Evolutionary conservation across 2,329 filamentous ascomycete genomes (phyloP), one percentile per base, ranked within the genome.

Genomic region (Xylariaceae sp.): DNA sequence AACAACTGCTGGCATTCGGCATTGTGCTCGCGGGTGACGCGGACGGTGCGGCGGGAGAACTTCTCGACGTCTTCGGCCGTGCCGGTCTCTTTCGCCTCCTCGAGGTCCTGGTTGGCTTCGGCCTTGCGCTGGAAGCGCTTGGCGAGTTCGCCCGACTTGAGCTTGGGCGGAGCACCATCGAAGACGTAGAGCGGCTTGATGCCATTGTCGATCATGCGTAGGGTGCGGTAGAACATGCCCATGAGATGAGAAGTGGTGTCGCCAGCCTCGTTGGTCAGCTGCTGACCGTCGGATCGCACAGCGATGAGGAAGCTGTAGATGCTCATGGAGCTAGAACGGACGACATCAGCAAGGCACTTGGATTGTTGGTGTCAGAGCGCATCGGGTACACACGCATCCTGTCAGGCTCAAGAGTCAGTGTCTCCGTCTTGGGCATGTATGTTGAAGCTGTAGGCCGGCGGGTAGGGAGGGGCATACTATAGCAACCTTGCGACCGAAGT

Each of bases 101-200:
- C 92, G 18, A 95, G 83, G 7, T 85, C 86, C 62, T 96, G 92
- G 44, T 83, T 87, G 9, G 94, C 94, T 68, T 96, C 91, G 45
- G 89, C 84, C 73, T 97, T 99, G 62, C 94, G 87, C 70, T 95
- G 89, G 68, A 95, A 95, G 55, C 94, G 90, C 72, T 96, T 96
- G 41, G 94, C 94, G 49, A 99, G 78, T 73, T 99, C 94, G 56
- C 94, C 94, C 0, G 90, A 96, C 74, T 99, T 99, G 67, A 99
- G 85, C 69, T 96, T 97, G 1, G 94, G 94, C 15, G 94, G 94
- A 10, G 91, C 90, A 51, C 94, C 94, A 62, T 99, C 94, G 68
- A 99, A 99, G 50, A 99, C 92, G 70, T 96, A 99, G 59, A 99
- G 81, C 1, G 94, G 94, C 68, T 99, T 99, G 75, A 99, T 97